Evolutionary conservation across 495 filamentous ascomycete genomes (phyloP), one percentile per base, ranked within the genome.

Genomic region (Talaromyces stipitatus): DNA sequence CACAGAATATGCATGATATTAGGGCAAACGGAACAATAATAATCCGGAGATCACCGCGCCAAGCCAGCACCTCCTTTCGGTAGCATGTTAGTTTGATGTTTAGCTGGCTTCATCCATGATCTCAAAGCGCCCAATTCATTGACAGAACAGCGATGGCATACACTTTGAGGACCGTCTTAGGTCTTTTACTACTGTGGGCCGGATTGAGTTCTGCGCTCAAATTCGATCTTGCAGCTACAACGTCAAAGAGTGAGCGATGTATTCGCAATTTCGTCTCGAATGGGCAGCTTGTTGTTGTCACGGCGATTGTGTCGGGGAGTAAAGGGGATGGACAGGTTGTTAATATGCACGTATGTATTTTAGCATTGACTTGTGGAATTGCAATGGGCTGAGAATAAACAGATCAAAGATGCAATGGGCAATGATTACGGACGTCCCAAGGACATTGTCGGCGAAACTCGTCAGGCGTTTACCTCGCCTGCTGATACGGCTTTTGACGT

Each of bases 221-320:
- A 74, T 97, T 98, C 80, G 95, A 98, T 61, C 80, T 98, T 55
- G 69, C 82, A 63, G 90, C 94, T 12, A 75, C 83, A 56, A 78
- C 76, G 16, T 79, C 83, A 66, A 81, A 78, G 69, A 78, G 82
- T 54, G 85, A 89, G 69, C 82, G 95, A 81, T 98, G 94, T 76
- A 90, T 98, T 71, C 85, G 95, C 64, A 98, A 98, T 75, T 97
- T 97, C 69, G 92, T 97, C 56, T 78, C 85, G 51, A 89, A 85
- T 71, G 91, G 96, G 69, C 95, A 92, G 55, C 78, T 98, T 58
- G 94, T 98, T n/a, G 92, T 97, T 5, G 94, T 98, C n/a, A 97
- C 94, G 32, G 88, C 92, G 54, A 96, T 85, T 54, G 82, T 95
- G 12, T 80, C 84, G 67, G 94, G 94, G 12, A 71, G 78, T 29